Base-by-base conservation (phyloP, 495 filamentous ascomycete genomes). In the Hyphodiscus hymeniophilus region DNA sequence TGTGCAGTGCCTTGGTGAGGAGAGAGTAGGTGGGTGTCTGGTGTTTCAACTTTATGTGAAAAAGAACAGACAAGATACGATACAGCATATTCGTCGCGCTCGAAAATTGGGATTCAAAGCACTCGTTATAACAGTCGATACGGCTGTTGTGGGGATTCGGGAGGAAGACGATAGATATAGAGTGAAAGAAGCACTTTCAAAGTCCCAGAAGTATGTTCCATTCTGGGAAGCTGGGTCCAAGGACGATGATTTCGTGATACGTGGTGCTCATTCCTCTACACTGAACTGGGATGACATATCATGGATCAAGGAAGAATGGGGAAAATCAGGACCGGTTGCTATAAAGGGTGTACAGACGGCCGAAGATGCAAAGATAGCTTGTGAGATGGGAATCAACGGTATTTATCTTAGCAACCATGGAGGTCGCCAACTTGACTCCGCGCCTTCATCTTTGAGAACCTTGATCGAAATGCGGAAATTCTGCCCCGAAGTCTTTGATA, bases 321-420 rank as follows among this genome's bases (percentile, higher is more conserved):
- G 74, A 34, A 64, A 90, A 32, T 89, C 89, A 38, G 92, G 56
- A 72, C 71, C 0, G 75, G 63, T 97, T 57, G 69, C 94, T 31
- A 78, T 96, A 51, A 96, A 97, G 71, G 91, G 92, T 50, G 52
- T 97, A 23, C 92, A 95, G 61, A 77, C 87, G 46, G 84, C 91
- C 38, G 92, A 95, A 62, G 92, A 97, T 62, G 91, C 94, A 18
- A 65, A 95, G 51, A 77, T 72, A 44, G 89, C 91, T 36, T 73
- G 87, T 55, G 87, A 95, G 54, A 63, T 61, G 36, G 89, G 88
- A 45, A 81, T 91, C 7, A 80, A 94, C 50, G 91, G 89, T 47
- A 89, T 95, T 36, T 89, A 95, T 23, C 75, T 95, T 34, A 91
- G 85, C 38, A 96, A 96, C 70, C 90, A 96, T 69, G 90, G 90